Conservation (phyloP, 192 early-diverging fungal species). For the Dissophora ornata region DNA sequence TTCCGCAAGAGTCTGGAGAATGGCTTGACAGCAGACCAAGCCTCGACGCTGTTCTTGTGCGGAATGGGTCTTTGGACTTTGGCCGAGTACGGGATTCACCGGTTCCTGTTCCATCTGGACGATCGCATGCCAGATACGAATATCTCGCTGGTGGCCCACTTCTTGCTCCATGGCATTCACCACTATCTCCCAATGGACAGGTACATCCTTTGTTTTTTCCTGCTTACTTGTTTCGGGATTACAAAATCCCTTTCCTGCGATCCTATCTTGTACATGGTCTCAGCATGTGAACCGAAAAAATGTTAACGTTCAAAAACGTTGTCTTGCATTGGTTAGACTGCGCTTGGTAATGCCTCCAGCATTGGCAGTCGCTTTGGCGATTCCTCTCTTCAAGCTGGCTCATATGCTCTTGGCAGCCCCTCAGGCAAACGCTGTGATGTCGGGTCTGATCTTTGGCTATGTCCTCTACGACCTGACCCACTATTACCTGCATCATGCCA, state of each 20-base stretch:
- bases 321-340: constrained; percentile 52
- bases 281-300: constrained; percentile 1
- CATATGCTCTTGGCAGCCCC: constrained; percentile 68
- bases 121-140: constrained; percentile 86
- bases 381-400: constrained; percentile 65
- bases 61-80: constrained; percentile 88
- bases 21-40: constrained; percentile 49
- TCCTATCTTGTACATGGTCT: neutral
- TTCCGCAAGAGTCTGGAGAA: constrained; percentile 50
- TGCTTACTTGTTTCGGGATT: neutral
- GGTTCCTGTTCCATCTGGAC: constrained; percentile 95
- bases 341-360: constrained; percentile 97
- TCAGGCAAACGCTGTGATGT: constrained; percentile 73
- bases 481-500: constrained; percentile 95
- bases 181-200: constrained; percentile 97
- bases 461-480: constrained; percentile 92
- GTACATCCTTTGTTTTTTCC: constrained; percentile 5
- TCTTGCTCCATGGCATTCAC: constrained; percentile 94
- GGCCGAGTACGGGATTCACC: constrained; percentile 91
- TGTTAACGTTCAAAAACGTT: neutral
- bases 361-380: constrained; percentile 74
- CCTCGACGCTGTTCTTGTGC: constrained; percentile 63
- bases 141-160: constrained; percentile 80
- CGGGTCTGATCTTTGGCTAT: constrained; percentile 85
- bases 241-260: neutral